Evolutionary conservation across 1,284 basidiomycete species (phyloP), one percentile per base, ranked within the genome.

Genomic region (Nidula niveotomentosa): DNA sequence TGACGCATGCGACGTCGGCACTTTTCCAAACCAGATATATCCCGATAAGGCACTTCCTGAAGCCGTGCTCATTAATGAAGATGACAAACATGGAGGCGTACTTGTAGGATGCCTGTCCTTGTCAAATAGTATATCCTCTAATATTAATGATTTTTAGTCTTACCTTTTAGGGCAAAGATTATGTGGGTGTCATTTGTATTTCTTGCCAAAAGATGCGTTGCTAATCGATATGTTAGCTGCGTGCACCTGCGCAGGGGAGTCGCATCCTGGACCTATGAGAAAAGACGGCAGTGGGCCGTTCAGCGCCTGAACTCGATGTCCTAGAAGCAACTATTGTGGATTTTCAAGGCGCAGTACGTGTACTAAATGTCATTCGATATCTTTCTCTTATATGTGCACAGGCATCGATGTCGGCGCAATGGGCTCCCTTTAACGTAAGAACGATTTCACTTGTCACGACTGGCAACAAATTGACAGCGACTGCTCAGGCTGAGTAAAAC

Each of bases 261-360:
- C 88, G 1, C 94, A 96, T 67, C 94, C 93, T 0, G 93, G 93
- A 0, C 93, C 93, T 10, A 70, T 78, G 43, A 75, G 76, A 37
- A 52, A 70, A 0, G 80, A 86, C 60, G 93, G 92, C 13, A 70
- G 82, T 86, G 1, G 91, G 90, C 8, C 83, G 94, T 35, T 79
- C 86, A 0, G 91, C 93, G 0, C 94, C 93, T 5, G 93, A 96
- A 72, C 94, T 96, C 54, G 91, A 93, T 71, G 75, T 93, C 41
- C 79, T 93, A 56, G 91, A 93, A 68, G 90, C 89, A 5, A 79
- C 85, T 60, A 67, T 76, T 18, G 60, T 64, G 4, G 57, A 61
- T 23, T 64, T 63, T 8, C 58, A 63, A 7, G 74, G 74, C 18
- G 56, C 65, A 56, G 69, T 74, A 70, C 23, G 23, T 23, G 23